Evolutionary conservation across 1,284 basidiomycete genomes (phyloP), one percentile per base, ranked within the genome.

Genomic region (Leccinum pachyderme): DNA sequence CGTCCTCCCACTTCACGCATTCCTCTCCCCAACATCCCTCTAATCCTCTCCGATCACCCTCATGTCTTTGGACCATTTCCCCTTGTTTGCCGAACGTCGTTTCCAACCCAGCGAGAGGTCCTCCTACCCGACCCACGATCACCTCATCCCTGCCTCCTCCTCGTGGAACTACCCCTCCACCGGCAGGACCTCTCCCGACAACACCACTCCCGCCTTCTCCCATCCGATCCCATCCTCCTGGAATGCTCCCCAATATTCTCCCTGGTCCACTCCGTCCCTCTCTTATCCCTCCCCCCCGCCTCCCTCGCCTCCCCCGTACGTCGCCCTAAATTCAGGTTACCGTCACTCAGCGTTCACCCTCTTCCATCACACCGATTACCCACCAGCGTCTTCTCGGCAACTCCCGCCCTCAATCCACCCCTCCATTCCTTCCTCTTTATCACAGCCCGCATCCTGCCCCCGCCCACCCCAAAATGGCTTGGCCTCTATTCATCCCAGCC

Each of bases 51-150:
- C 44, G 62, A 62, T 66, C 55, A 47, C 22, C n/a, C 52, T 25
- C 41, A 66, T 72, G 71, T 70, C 68, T 1, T 53, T 70, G 61
- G 71, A 70, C 68, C 68, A 70, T 24, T 71, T 71, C 24, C 53
- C 68, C 44, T 44, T 69, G 22, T 69, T 72, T 45, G 3, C 66
- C 9, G 67, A 72, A 7, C 63, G 70, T 59, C 67, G 71, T 54
- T 71, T 71, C 27, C 70, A 72, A 41, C 59, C 49, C 56, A 51
- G 48, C 48, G 70, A 72, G n/a, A 57, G 70, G 51, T 18, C 52
- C 7, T 62, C 68, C 0, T 70, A 59, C 57, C 50, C 58, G 2
- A 1, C 53, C 27, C 61, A 68, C 47, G 64, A 70, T 58, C 49
- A 52, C 51, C 54, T 70, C 52, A 41, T 69, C 7, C 55, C 56